phyloP scores from a whole-genome alignment of 768 basidiomycete species.

The Trametes sanguinea region DNA sequence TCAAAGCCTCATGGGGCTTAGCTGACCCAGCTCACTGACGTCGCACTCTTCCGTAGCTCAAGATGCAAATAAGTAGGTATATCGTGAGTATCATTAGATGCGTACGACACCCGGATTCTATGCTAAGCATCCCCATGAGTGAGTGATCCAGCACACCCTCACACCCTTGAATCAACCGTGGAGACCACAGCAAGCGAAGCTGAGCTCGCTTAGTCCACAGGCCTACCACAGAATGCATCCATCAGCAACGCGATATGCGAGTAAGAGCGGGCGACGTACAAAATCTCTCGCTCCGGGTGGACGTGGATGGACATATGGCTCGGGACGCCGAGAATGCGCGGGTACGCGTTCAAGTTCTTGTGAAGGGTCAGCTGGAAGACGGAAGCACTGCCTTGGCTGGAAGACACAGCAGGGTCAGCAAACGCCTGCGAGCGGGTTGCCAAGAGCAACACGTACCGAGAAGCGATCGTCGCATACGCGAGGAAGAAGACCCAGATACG shows the following conservation, averaged over 20 bases:
- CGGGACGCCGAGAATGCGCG: constrained; percentile 81
- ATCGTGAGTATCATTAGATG: background rate
- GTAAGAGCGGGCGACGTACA: constrained; percentile 38
- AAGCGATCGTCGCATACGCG: constrained; percentile 84
- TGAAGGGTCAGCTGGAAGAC: constrained; percentile 98
- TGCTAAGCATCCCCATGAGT: background rate
- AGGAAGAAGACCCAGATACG: constrained; percentile 98
- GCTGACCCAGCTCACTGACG: no score
- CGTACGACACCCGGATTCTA: background rate
- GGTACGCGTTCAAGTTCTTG: constrained; percentile 97
- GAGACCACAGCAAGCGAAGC: background rate
- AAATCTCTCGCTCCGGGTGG: constrained; percentile 52
- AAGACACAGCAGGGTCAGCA: constrained; percentile 5
- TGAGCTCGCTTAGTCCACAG: constrained; percentile 15
- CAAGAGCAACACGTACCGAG: constrained; percentile 50
- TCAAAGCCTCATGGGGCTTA: no score
- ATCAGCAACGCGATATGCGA: background rate
- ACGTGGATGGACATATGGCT: constrained; percentile 83
- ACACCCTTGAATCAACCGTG: background rate
- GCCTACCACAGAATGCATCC: background rate
- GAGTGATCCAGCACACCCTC: background rate
- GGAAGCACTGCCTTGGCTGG: constrained; percentile 83
- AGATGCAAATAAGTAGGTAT: background rate
- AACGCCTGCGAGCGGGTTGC: background rate
- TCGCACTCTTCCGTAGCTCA: no score